These are phyloP conservation scores for Panicum miliaceum DNA, from an alignment of 176 grass and related monocot species.

Conservation along the genomic window DNA sequence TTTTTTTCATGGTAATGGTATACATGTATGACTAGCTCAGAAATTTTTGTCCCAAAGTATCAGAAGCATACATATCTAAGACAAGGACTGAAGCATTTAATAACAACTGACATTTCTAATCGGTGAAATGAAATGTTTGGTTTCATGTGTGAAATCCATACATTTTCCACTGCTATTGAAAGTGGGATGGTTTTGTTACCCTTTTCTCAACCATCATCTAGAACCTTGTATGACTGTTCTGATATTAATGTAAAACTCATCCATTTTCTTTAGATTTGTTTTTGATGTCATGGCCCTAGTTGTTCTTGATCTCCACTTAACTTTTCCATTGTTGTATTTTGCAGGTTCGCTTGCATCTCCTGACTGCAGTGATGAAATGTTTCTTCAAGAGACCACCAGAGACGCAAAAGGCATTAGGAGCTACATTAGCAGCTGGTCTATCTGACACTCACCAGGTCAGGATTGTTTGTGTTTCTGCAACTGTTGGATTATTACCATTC, in stretches of 20 bases:
- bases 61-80: not conserved
- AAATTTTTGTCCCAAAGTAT: not conserved
- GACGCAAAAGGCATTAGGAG: constrained; percentile 85
- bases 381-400: constrained; percentile 97
- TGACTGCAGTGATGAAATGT: constrained; percentile 96
- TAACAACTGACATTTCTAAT: not conserved
- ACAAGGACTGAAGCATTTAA: constrained; percentile 26
- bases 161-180: not conserved
- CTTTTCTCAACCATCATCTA: not conserved
- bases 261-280: constrained; percentile 4
- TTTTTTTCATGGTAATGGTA: not conserved
- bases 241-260: constrained; percentile 18
- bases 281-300: constrained; percentile 11
- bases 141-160: constrained; percentile 9
- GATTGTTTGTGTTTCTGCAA: constrained; percentile 22
- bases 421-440: constrained; percentile 86
- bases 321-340: constrained; percentile 42
- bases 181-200: not conserved
- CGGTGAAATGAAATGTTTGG: constrained; percentile 7
- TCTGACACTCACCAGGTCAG: constrained; percentile 87
- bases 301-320: constrained; percentile 6
- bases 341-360: constrained; percentile 95
- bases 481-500: constrained; percentile 19
- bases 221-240: constrained; percentile 9
- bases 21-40: not conserved